A percentile compares a stretch with the other conserved stretches of the same genome.
Conservation (phyloP, 2,329 filamentous ascomycete species). For the Colletotrichum coccodes region DNA sequence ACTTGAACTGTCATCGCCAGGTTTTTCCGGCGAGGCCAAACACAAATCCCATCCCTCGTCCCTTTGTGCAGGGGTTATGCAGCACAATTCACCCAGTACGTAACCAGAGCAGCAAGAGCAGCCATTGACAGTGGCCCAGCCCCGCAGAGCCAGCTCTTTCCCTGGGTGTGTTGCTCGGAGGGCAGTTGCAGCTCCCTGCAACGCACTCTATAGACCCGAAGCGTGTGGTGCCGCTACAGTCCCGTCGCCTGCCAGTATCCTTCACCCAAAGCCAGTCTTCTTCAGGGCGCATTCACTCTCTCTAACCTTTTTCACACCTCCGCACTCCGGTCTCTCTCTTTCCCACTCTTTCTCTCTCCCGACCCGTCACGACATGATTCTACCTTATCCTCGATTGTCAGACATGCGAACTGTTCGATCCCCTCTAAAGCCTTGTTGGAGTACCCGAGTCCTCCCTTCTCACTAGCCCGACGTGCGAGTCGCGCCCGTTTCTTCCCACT, state of each 20-base stretch:
- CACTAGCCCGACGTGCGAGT: slow-evolving; percentile 30
- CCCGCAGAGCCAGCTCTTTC: slow-evolving; percentile 22
- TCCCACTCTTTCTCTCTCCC: slow-evolving; percentile 1
- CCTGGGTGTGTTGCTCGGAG: slow-evolving; percentile 9
- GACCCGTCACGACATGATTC: slow-evolving; percentile 33
- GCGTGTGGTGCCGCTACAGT: slow-evolving; percentile 13
- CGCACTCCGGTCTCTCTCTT: slow-evolving; percentile 25
- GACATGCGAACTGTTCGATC: slow-evolving; percentile 35
- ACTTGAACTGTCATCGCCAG: slow-evolving; percentile 6
- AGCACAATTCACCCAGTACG: not conserved
- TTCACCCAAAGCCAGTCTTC: slow-evolving; percentile 30
- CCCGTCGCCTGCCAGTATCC: slow-evolving; percentile 27
- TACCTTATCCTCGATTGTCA: slow-evolving; percentile 25
- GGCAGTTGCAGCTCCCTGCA: slow-evolving; percentile 20
- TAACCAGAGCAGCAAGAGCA: not conserved
- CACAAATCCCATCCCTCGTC: not conserved
- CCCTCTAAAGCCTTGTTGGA: slow-evolving; percentile 27
- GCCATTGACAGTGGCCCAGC: slow-evolving; percentile 11
- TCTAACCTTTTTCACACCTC: slow-evolving; percentile 27
- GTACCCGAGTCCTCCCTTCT: slow-evolving; percentile 31
- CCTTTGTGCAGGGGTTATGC: slow-evolving; percentile 14
- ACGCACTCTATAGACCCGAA: slow-evolving; percentile 29
- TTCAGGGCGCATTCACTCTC: slow-evolving; percentile 28
- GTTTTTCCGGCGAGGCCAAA: slow-evolving; percentile 20
- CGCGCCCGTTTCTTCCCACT: slow-evolving; percentile 33